Base-by-base conservation (phyloP, 176 grass and related monocot genomes). In the Oropetium thomaeum region DNA sequence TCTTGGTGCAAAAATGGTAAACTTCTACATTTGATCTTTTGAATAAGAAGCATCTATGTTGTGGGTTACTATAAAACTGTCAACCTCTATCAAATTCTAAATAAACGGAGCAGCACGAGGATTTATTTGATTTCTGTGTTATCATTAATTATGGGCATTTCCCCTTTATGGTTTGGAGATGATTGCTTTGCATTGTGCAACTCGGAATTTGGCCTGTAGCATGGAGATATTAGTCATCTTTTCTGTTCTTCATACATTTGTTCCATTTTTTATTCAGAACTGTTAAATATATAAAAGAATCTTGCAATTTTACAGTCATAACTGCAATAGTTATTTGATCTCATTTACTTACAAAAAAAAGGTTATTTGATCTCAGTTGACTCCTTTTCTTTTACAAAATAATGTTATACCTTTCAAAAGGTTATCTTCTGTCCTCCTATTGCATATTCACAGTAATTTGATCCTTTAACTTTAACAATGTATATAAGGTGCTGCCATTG, bases 1-100 rank as follows among this genome's bases (percentile, higher is more conserved):
- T 68, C 94, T 97, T 71, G 94, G 94, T 69, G 94, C 94, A 66
- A 97, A 97, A 84, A 97, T 93, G 94, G 90, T 93, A 93, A 61
- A 51, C 2, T 73, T 71, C 70, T 63, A 32, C 27, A n/a, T 28
- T 34, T 32, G n/a, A 14, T 34, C 38, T 75, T 26, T 76, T 70
- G 33, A 60, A 28, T 4, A 59, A 37, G 25, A 62, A 73, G 1
- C 13, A 41, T 75, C n/a, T 27, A 10, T 14, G 40, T 78, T 15
- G 32, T 64, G 53, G 58, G 12, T 55, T 63, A n/a, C n/a, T 58
- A 29, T 17, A 10, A 27, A 65, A 77, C 37, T 64, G 9, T 33
- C 10, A 13, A n/a, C n/a, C 47, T 70, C 47, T 27, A 60, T 60
- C 30, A 26, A 60, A 54, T 79, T 13, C 54, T 29, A 38, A 8